These are phyloP conservation scores for Podospora tetraspora DNA, from an alignment of 495 filamentous ascomycete genomes.

Conservation along the genomic window DNA sequence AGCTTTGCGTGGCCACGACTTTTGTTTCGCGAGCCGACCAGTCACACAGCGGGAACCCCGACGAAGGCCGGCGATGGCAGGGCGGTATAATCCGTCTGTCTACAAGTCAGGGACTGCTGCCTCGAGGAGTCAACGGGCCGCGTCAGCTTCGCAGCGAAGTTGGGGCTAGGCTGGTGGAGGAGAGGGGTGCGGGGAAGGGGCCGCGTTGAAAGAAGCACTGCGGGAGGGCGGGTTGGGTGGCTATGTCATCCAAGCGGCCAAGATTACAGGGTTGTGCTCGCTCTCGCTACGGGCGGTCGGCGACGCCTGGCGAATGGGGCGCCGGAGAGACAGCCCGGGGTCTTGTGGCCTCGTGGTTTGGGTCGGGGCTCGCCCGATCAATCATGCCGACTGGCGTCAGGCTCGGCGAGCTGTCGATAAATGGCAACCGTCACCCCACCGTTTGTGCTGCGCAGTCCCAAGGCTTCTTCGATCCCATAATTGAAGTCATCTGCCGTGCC, in stretches of 20 bases:
- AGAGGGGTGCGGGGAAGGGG: constrained; percentile 13
- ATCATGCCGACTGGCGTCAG: constrained; percentile 2
- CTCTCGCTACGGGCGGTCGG: constrained; percentile 8
- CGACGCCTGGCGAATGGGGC: constrained; percentile 16
- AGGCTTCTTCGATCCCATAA: background rate
- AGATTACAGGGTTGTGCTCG: constrained; percentile 10
- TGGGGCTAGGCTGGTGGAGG: constrained; percentile 16
- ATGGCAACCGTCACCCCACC: background rate
- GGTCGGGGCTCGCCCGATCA: background rate
- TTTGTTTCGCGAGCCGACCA: constrained; percentile 4
- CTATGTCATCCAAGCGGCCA: constrained; percentile 20
- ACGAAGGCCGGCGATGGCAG: background rate
- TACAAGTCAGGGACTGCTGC: constrained; percentile 7
- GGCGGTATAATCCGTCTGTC: background rate
- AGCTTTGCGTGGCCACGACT: background rate
- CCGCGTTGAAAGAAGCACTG: constrained; percentile 4
- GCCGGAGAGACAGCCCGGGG: background rate
- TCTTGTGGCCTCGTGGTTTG: constrained; percentile 11
- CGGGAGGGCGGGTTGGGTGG: constrained; percentile 20
- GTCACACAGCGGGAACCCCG: constrained; percentile 1
- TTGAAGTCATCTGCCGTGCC: background rate
- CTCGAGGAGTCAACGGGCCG: constrained; percentile 22
- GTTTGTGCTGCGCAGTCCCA: background rate
- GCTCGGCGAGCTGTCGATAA: background rate
- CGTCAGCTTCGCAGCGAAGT: constrained; percentile 21